Percentiles rank a stretch among this genome's conserved stretches.
phyloP scores from a whole-genome alignment of 2,329 filamentous ascomycete species.

The Ilyonectria robusta region DNA sequence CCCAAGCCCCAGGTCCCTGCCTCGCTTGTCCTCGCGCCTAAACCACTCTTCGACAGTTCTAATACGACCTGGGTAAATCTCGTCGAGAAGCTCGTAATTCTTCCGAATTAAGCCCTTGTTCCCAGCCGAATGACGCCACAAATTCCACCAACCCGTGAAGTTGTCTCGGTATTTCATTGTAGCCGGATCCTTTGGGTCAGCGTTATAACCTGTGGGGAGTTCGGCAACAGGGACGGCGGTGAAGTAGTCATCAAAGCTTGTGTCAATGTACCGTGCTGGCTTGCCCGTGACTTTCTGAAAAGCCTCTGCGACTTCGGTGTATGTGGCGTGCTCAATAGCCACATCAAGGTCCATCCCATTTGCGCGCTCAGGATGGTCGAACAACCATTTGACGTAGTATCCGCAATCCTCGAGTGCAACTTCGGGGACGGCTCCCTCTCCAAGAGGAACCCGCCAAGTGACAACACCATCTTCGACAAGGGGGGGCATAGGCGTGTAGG shows the following conservation, averaged over 20 bases:
- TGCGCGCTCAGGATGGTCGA: conserved; percentile 13
- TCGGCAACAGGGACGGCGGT: not conserved
- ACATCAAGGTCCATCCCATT: conserved; percentile 32
- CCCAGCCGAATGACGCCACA: conserved; percentile 17
- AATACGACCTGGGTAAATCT: conserved; percentile 22
- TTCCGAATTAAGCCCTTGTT: conserved; percentile 23
- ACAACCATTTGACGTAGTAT: conserved; percentile 28
- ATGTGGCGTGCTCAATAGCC: conserved; percentile 8
- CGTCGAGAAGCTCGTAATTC: conserved; percentile 6
- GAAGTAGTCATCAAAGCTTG: not conserved
- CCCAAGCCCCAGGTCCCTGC: conserved; percentile 7
- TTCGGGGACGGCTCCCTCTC: conserved; percentile 9
- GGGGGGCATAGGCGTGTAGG: not conserved
- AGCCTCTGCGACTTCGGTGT: conserved; percentile 2
- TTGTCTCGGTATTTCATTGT: conserved; percentile 23
- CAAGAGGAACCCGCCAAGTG: conserved; percentile 28
- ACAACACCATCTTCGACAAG: conserved; percentile 20
- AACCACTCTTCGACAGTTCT: conserved; percentile 30
- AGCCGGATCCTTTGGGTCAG: conserved; percentile 10
- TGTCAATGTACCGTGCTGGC: conserved; percentile 24
- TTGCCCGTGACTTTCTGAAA: conserved; percentile 32
- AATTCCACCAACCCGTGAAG: conserved; percentile 33
- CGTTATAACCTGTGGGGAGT: conserved; percentile 9
- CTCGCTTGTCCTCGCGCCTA: not conserved
- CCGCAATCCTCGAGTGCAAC: conserved; percentile 34